Evolutionary conservation across 1,139 yeast genomes (phyloP), one percentile per base, ranked within the genome.

Genomic region (Taphrina wiesneri): DNA sequence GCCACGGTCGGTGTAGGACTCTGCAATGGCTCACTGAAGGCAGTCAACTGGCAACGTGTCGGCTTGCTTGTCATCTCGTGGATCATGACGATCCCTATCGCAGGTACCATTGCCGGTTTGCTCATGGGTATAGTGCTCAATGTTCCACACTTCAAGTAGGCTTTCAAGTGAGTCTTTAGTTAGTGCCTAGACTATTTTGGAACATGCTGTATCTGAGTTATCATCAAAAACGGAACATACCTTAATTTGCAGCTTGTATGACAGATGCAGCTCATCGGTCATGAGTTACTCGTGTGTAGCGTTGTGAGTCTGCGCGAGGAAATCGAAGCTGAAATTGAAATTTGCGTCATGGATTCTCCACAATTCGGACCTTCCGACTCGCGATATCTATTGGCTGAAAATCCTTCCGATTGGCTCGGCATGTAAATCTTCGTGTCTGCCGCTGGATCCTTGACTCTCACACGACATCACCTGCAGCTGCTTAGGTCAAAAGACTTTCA

Each of bases 21-120:
- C 68, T 86, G 90, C 78, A 87, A 87, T 79, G 80, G 78, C 71
- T 88, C 85, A 73, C 71, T 80, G 73, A 82, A 77, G 72, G 83
- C 90, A 6, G 88, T 87, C 68, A 87, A 87, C 79, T 87, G 92
- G 92, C 83, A 88, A 79, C 85, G 86, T 84, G 90, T 87, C 56
- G 75, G 78, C 21, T 86, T 88, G 86, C 84, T 88, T 73, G 87
- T 86, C 77, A 71, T 79, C 54, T 91, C 92, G 43, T 88, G 95
- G 93, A 71, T 87, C 63, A 74, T 87, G 66, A 87, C 93, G 21
- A 79, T 87, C 71, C 93, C 93, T 53, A 77, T 83, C 73, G 91
- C 93, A 23, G 93, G 92, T 69, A 73, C 87, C 47, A 80, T 87
- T 70, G 86, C 91, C 41, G 93, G 93, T 72, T 71, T 86, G 39